Evolutionary conservation across 164 flowering plant genomes (phyloP).

Genomic region (Nymphaea colorata): DNA sequence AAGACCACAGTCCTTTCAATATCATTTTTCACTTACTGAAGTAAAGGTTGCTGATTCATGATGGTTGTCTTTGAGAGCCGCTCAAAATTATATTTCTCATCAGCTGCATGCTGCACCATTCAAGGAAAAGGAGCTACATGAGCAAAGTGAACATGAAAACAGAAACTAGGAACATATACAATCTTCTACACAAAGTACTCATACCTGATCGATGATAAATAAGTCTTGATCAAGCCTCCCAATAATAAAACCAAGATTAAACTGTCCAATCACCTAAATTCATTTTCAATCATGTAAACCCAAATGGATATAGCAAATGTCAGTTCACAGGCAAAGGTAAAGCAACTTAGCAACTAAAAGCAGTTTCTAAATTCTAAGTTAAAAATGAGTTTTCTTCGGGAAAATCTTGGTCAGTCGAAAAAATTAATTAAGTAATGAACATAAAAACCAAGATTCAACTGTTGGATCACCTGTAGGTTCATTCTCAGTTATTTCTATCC

Average conservation of each 20-base stretch:
- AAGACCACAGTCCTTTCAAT: neutral
- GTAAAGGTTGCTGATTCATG: conserved; percentile 86
- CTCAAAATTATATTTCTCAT: conserved; percentile 95
- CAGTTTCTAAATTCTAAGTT: too few species aligned
- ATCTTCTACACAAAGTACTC: neutral
- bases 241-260: conserved; percentile 94
- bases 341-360: too few species aligned
- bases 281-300: neutral
- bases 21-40: conserved; percentile 38
- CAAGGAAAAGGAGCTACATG: neutral
- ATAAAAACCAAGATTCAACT: too few species aligned
- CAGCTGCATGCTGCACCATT: conserved; percentile 89
- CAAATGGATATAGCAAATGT: neutral
- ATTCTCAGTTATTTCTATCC: too few species aligned
- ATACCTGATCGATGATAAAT: conserved; percentile 92
- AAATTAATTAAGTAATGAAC: too few species aligned
- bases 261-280: conserved; percentile 84
- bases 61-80: conserved; percentile 63
- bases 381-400: too few species aligned
- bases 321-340: neutral
- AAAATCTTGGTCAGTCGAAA: too few species aligned
- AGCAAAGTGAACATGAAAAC: neutral
- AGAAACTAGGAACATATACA: neutral
- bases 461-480: too few species aligned
- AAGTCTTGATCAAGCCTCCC: conserved; percentile 79